Evolutionary conservation across 140 eudicot species (phyloP).

Genomic region (Ambrosia hybrid): DNA sequence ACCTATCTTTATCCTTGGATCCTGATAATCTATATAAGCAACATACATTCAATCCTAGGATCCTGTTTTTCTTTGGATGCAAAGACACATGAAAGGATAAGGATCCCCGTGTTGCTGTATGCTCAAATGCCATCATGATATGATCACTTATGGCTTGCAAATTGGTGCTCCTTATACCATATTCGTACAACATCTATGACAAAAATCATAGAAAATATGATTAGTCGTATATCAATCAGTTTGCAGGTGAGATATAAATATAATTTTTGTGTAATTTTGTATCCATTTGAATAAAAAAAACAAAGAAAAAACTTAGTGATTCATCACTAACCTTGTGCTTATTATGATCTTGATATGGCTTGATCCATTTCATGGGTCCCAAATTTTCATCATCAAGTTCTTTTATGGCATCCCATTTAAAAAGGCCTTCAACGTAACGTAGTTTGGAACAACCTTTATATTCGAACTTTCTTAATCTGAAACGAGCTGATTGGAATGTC

Average conservation of each 20-base stretch:
- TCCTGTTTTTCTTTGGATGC: neutral
- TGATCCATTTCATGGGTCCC: conserved; percentile 27
- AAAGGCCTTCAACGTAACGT: conserved; percentile 21
- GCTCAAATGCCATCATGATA: neutral
- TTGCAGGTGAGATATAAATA: neutral
- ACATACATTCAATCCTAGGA: conserved; percentile 17
- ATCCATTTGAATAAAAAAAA: neutral
- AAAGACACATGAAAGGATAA: conserved; percentile 23
- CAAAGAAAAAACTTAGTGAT: neutral
- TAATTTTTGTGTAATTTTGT: neutral
- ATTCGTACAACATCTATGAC: conserved; percentile 18
- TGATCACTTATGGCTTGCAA: conserved; percentile 21
- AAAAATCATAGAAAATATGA: neutral
- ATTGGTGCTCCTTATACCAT: conserved; percentile 27
- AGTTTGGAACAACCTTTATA: conserved; percentile 23
- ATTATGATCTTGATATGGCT: conserved; percentile 15
- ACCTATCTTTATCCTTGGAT: neutral
- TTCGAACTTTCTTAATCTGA: conserved; percentile 4
- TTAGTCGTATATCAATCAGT: neutral
- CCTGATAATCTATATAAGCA: neutral
- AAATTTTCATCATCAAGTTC: conserved; percentile 15
- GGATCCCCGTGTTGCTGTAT: neutral
- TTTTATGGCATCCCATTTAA: conserved; percentile 4
- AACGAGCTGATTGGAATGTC: conserved; percentile 19
- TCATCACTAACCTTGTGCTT: neutral